Evolutionary conservation across 768 basidiomycete genomes (phyloP).

Genomic region (Pisolithus sp.): DNA sequence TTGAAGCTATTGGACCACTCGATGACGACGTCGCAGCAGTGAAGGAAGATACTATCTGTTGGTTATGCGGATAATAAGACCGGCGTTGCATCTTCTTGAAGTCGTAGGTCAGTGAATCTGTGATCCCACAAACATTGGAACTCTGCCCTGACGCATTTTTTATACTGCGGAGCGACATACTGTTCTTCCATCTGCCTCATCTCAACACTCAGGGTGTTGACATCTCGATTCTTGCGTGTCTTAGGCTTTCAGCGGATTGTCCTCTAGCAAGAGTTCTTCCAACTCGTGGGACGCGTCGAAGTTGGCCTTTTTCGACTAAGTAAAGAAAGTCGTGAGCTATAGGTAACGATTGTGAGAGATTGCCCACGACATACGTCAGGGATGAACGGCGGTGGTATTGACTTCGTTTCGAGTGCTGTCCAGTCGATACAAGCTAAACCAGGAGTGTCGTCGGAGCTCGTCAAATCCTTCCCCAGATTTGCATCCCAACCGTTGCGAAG

Average conservation of each 20-base stretch:
- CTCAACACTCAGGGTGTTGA: slow-evolving; percentile 74
- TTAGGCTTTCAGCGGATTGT: slow-evolving; percentile 96
- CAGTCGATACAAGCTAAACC: slow-evolving; percentile 91
- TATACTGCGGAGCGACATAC: slow-evolving; percentile 39
- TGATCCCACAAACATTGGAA: neutral
- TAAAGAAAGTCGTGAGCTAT: slow-evolving; percentile 7
- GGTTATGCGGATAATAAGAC: slow-evolving; percentile 86
- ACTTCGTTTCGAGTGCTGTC: slow-evolving; percentile 75
- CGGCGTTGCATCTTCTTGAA: slow-evolving; percentile 88
- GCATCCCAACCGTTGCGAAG: slow-evolving; percentile 74
- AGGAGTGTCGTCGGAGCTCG: slow-evolving; percentile 72
- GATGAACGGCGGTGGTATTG: slow-evolving; percentile 73
- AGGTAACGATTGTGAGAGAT: slow-evolving; percentile 2
- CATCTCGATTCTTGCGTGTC: slow-evolving; percentile 85
- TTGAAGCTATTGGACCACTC: slow-evolving; percentile 61
- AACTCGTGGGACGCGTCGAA: slow-evolving; percentile 98
- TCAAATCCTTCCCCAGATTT: slow-evolving; percentile 75
- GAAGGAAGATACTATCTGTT: slow-evolving; percentile 51
- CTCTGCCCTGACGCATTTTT: slow-evolving; percentile 2
- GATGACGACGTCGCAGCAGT: slow-evolving; percentile 68
- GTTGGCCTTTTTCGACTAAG: slow-evolving; percentile 94
- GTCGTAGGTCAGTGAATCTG: slow-evolving; percentile 89
- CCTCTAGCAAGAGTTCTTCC: slow-evolving; percentile 91
- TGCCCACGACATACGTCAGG: slow-evolving; percentile 63
- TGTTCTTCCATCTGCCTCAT: slow-evolving; percentile 99